Percentiles rank a stretch among this genome's conserved stretches.
Evolutionary conservation across 2,329 filamentous ascomycete genomes (phyloP).

Genomic region (Juglanconis oblonga): DNA sequence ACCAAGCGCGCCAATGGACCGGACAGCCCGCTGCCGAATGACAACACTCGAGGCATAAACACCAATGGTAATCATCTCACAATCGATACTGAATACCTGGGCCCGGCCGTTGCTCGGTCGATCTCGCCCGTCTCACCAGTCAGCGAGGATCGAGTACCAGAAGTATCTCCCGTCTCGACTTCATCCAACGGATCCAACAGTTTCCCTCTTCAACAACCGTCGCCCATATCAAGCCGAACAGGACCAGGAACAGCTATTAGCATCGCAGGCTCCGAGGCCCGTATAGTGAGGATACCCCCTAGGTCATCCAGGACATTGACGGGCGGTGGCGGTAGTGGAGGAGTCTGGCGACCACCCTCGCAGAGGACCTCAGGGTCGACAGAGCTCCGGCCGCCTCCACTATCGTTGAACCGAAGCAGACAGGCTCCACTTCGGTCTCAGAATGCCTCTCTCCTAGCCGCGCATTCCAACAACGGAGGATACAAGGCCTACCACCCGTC

Average conservation of each 20-base stretch:
- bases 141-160: not conserved
- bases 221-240: not conserved
- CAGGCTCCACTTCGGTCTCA: not conserved
- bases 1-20: not conserved
- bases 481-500: not conserved
- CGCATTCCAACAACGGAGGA: not conserved
- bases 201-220: not conserved
- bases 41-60: not conserved
- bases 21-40: not conserved
- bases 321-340: not conserved
- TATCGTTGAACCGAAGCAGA: not conserved
- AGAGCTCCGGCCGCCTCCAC: not conserved
- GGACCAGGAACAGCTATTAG: not conserved
- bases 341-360: not conserved
- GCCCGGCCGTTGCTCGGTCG: not conserved
- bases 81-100: not conserved
- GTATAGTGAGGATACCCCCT: slow-evolving; percentile 4
- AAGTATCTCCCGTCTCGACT: slow-evolving; percentile 4
- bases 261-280: not conserved
- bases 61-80: not conserved
- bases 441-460: not conserved
- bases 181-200: not conserved
- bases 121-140: slow-evolving; percentile 4
- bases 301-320: not conserved
- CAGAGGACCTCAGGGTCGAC: not conserved